Evolutionary conservation across 225 moss, liverwort and hornwort genomes (phyloP).

Genomic region (Marchantia paleacea): DNA sequence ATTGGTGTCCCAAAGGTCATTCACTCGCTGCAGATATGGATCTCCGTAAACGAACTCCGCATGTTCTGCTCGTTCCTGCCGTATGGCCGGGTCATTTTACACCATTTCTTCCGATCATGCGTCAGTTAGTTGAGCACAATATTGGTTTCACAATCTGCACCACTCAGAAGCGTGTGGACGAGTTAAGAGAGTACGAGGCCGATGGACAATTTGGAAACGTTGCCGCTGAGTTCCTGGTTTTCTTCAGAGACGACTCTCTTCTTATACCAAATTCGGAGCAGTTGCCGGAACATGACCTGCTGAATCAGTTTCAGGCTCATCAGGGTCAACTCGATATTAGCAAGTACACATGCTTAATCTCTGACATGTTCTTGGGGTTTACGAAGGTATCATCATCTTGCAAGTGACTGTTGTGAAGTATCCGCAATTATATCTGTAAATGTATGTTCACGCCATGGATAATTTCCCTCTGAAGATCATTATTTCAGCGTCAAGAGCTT

Average conservation of each 20-base stretch:
- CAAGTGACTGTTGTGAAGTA: too few species aligned
- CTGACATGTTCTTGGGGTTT: slow-evolving; percentile 2
- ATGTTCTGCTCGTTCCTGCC: neutral
- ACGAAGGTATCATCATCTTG: neutral
- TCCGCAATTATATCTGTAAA: too few species aligned
- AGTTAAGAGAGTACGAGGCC: neutral
- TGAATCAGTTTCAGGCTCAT: neutral
- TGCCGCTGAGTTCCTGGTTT: neutral
- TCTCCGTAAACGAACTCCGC: neutral
- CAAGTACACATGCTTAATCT: neutral
- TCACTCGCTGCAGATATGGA: neutral
- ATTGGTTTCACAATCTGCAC: neutral
- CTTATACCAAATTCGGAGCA: neutral
- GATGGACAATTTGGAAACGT: neutral
- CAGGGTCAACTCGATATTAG: too few species aligned
- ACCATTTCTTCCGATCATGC: slow-evolving; percentile 8
- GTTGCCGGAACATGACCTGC: neutral
- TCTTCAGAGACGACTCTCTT: neutral
- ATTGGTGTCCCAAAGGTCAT: neutral
- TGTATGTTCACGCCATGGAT: too few species aligned
- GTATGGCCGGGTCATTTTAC: neutral
- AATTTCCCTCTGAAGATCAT: too few species aligned
- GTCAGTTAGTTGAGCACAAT: neutral
- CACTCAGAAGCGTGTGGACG: neutral
- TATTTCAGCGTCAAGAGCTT: too few species aligned